phyloP scores from a whole-genome alignment of 768 basidiomycete species.

The Tulasnella sp. region DNA sequence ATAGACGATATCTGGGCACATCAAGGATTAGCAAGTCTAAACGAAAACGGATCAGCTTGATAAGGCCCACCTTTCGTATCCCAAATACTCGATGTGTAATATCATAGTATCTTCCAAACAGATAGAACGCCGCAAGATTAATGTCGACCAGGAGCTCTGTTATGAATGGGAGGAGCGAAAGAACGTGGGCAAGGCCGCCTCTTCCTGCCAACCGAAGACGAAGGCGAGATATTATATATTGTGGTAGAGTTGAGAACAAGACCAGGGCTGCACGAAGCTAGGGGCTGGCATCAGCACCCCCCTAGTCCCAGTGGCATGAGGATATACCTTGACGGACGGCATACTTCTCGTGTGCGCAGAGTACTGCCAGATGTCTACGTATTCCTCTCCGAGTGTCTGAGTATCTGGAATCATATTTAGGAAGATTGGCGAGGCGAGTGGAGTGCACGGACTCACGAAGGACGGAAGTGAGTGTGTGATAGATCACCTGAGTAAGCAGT shows the following conservation, averaged over 20 bases:
- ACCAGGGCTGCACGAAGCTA: conserved; percentile 43
- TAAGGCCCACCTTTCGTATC: conserved; percentile 49
- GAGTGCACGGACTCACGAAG: conserved; percentile 39
- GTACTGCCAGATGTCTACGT: conserved; percentile 74
- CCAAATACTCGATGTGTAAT: conserved; percentile 55
- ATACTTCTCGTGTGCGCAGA: conserved; percentile 35
- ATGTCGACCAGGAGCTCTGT: conserved; percentile 55
- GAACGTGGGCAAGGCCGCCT: conserved; percentile 26
- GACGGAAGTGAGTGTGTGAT: conserved; percentile 66
- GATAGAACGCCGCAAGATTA: conserved; percentile 73
- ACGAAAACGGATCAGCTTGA: neutral
- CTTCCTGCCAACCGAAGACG: conserved; percentile 31
- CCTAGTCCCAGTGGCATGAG: neutral
- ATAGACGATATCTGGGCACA: conserved; percentile 58
- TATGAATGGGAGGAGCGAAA: conserved; percentile 36
- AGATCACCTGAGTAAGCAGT: conserved; percentile 51
- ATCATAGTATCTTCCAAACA: conserved; percentile 71
- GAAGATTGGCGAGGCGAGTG: neutral
- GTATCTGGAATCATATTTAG: conserved; percentile 18
- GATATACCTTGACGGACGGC: conserved; percentile 33
- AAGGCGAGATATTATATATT: conserved; percentile 48
- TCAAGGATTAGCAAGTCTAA: neutral
- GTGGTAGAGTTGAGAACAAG: conserved; percentile 54
- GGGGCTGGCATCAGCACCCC: neutral
- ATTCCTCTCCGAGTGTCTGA: conserved; percentile 86